Evolutionary conservation across 306 rosid genomes (phyloP).

Genomic region (Lathyrus oleraceus): DNA sequence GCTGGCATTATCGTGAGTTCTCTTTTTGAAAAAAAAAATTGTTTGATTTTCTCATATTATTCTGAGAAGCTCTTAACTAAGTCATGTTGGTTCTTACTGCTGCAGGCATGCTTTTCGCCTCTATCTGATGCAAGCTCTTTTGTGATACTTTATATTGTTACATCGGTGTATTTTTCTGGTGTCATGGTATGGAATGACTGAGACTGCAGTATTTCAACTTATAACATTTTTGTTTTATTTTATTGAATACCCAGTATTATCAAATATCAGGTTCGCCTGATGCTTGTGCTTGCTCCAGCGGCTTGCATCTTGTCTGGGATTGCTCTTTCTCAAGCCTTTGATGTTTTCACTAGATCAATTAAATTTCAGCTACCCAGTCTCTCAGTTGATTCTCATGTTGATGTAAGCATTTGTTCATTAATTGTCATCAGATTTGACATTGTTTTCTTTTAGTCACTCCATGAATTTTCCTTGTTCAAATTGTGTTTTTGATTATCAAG

Average conservation of each 20-base stretch:
- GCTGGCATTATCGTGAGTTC: slow-evolving; percentile 90
- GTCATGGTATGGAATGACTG: slow-evolving; percentile 80
- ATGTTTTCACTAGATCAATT: slow-evolving; percentile 85
- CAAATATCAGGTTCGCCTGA: slow-evolving; percentile 84
- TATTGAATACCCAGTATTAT: slow-evolving; percentile 31
- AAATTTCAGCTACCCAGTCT: slow-evolving; percentile 85
- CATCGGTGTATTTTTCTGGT: slow-evolving; percentile 92
- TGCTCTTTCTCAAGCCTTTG: slow-evolving; percentile 98
- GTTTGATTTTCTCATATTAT: slow-evolving; percentile 18
- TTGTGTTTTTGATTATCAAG: slow-evolving; percentile 51
- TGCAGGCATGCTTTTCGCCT: slow-evolving; percentile 93
- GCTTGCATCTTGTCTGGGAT: slow-evolving; percentile 98
- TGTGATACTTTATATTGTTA: slow-evolving; percentile 80
- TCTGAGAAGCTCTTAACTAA: slow-evolving; percentile 6
- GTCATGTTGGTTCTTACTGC: slow-evolving; percentile 38
- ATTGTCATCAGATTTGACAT: slow-evolving; percentile 13
- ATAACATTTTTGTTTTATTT: slow-evolving; percentile 13
- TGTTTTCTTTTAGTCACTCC: slow-evolving; percentile 28
- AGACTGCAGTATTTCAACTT: slow-evolving; percentile 17
- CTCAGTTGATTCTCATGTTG: slow-evolving; percentile 41
- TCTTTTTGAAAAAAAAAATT: background rate
- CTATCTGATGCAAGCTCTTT: slow-evolving; percentile 97
- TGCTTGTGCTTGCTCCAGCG: slow-evolving; percentile 99
- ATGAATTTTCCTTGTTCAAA: slow-evolving; percentile 29
- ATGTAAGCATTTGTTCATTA: slow-evolving; percentile 48